Base-by-base conservation (phyloP, 2,329 filamentous ascomycete genomes). In the Leptographium radiaticola region DNA sequence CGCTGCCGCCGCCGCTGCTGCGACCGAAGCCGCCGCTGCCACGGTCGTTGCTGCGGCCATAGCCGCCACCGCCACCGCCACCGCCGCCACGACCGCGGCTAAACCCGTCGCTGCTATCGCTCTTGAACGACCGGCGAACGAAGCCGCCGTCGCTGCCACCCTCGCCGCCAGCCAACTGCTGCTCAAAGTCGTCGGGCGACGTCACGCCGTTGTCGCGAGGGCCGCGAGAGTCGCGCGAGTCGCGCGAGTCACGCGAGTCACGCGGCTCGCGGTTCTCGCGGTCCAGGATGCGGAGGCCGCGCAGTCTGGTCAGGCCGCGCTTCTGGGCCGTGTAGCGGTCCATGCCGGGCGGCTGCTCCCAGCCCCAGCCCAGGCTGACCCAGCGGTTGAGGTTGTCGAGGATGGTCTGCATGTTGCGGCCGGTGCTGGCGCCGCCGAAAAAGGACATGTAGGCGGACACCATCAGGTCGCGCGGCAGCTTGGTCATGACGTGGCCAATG, bases 351-450 rank as follows among this genome's bases (percentile, higher is more conserved):
- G 75, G 71, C 48, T 73, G 56, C 0, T 64, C 52, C 71, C 76
- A 72, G 43, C 79, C 77, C 71, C 78, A 78, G 20, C 72, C 77
- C 16, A 69, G 62, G 20, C 63, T 61, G 48, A 70, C 67, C 70
- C 80, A 76, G n/a, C 70, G 63, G 63, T 83, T 83, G 58, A 84
- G 65, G 20, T 73, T 69, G 4, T 71, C 61, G 18, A 81, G 68
- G 9, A 76, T 59, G 2, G 64, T 62, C 15, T 66, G 62, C 39
- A 65, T 63, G 49, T 63, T 72, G 69, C 39, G 69, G 58, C 33
- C 45, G 4, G 1, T 18, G 7, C 57, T 65, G 33, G 59, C 51
- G 45, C 70, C 70, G 52, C 82, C 80, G 45, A 87, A 74, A 47
- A 79, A 65, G 10, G 79, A 76, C 18, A 69, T 65, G 67, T 87